Base-by-base conservation (phyloP, 2,329 filamentous ascomycete species). In the Ophiostoma novo-ulmi region DNA sequence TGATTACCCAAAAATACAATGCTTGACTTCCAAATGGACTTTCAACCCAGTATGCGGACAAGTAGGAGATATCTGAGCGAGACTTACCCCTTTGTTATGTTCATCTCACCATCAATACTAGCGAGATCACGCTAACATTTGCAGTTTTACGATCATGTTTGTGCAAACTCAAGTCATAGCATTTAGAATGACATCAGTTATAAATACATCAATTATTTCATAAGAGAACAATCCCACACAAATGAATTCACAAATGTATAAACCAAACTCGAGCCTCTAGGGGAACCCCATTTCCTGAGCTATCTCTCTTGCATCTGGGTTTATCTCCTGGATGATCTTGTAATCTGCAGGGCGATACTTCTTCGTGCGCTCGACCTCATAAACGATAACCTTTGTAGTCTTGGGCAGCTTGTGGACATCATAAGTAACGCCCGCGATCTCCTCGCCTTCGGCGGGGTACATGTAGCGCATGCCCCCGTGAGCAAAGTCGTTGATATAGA, bases 21-120 rank as follows among this genome's bases (percentile, higher is more conserved):
- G 66, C 66, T 68, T 68, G 66, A 68, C 66, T 68, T 68, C 66
- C 66, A 68, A 48, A 68, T n/a, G 44, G 44, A 41, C 63, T 55
- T 68, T 68, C 44, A 55, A 55, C 66, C 44, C 66, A 55, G 17
- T 55, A 39, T 68, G 66, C 66, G 66, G 66, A 68, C 66, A 68
- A 68, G 41, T 36, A 35, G 66, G 66, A 68, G 39, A 68, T 55
- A 41, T 41, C 66, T 68, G 66, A 68, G 22, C 44, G 41, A 68
- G 44, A 68, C 13, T 20, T 31, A 20, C 13, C 2, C 2, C 5
- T 52, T 6, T n/a, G 8, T 14, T 55, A 67, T 48, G 10, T 17
- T 8, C 6, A 35, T 10, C 36, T 38, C 52, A 58, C 44, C 52
- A 58, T 58, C 39, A 44, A 7, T 5, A 26, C 8, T 13, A 13